Evolutionary conservation across 2,329 filamentous ascomycete genomes (phyloP).

Genomic region (Cadophora sp.): DNA sequence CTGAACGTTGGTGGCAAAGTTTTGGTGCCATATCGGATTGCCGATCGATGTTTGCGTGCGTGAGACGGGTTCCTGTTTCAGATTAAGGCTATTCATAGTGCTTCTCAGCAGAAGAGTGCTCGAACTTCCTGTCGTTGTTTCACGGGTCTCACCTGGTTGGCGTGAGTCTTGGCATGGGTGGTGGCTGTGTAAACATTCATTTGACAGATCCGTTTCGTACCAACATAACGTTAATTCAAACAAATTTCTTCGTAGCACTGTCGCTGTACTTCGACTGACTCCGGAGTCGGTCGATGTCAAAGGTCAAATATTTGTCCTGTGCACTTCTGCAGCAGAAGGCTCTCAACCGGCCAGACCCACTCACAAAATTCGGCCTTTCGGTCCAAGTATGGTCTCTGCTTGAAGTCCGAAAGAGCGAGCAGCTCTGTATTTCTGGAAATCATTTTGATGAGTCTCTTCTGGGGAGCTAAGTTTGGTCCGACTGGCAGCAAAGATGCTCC

Average conservation of each 20-base stretch:
- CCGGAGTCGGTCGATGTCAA: neutral
- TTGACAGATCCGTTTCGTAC: neutral
- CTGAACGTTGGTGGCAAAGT: neutral
- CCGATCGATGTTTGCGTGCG: neutral
- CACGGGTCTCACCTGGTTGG: conserved; percentile 1
- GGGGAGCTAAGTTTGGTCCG: neutral
- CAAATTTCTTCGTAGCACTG: neutral
- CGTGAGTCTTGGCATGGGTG: neutral
- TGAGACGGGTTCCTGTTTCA: neutral
- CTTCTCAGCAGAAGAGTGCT: neutral
- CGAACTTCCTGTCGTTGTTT: neutral
- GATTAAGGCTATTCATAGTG: neutral
- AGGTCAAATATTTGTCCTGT: neutral
- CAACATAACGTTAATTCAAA: neutral
- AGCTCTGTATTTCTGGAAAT: neutral
- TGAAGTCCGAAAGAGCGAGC: neutral
- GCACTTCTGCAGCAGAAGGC: neutral
- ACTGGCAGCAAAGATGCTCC: no score
- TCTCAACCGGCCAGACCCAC: neutral
- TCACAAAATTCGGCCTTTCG: neutral
- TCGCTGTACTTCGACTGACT: neutral
- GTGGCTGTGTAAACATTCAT: neutral
- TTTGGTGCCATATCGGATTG: neutral
- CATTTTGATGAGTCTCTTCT: neutral
- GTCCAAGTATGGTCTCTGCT: neutral